Evolutionary conservation across 176 grass and related monocot genomes (phyloP).

Genomic region (Raddia guianensis): DNA sequence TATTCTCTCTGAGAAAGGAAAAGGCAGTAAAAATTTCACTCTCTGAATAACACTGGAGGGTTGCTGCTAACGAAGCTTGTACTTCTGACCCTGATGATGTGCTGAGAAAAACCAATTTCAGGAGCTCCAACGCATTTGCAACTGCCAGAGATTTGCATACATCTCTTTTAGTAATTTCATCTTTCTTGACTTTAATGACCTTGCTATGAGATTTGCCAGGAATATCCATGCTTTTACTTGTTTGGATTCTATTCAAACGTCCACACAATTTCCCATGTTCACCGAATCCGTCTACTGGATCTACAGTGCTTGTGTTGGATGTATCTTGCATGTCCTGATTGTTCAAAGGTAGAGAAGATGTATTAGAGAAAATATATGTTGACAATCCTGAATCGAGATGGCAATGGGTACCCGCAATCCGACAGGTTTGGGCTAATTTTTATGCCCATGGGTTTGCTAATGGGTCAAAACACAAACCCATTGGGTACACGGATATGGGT

Average conservation of each 20-base stretch:
- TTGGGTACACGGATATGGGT: too few species aligned
- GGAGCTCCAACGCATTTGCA: slow-evolving; percentile 83
- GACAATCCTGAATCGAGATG: too few species aligned
- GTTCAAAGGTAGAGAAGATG: slow-evolving; percentile 15
- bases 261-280: slow-evolving; percentile 37
- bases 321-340: slow-evolving; percentile 46
- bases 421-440: too few species aligned
- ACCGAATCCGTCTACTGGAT: slow-evolving; percentile 38
- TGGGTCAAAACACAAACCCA: too few species aligned
- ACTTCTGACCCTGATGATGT: slow-evolving; percentile 68
- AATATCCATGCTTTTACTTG: slow-evolving; percentile 42
- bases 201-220: slow-evolving; percentile 41
- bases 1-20: slow-evolving; percentile 82
- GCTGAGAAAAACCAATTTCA: slow-evolving; percentile 89
- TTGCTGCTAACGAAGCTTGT: slow-evolving; percentile 72
- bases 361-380: slow-evolving; percentile 12
- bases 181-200: slow-evolving; percentile 53
- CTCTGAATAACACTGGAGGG: slow-evolving; percentile 80
- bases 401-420: too few species aligned
- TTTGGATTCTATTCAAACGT: slow-evolving; percentile 34
- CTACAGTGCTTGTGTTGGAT: slow-evolving; percentile 21
- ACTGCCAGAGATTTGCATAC: slow-evolving; percentile 67
- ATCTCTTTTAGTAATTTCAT: slow-evolving; percentile 60
- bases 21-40: slow-evolving; percentile 85
- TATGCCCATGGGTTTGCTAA: too few species aligned